Conservation (phyloP, 1,284 basidiomycete species). For the Stygiomarasmius scandens region DNA sequence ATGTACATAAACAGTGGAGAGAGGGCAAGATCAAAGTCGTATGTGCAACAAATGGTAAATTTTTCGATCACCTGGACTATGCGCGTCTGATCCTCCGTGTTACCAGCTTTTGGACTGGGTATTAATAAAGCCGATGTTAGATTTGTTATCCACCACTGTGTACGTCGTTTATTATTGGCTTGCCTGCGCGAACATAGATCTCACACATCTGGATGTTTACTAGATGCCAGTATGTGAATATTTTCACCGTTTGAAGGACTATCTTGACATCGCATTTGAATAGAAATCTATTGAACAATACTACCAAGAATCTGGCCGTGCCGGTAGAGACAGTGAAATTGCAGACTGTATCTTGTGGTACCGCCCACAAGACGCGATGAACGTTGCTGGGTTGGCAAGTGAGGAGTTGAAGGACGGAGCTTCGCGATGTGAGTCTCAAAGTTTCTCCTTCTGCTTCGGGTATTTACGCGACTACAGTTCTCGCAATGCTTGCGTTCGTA, state of each 20-base stretch:
- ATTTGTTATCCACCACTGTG: constrained; percentile 87
- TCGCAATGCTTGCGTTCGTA: constrained; percentile 78
- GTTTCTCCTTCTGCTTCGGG: not conserved
- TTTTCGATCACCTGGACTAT: too few relatives aligned
- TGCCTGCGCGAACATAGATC: too few relatives aligned
- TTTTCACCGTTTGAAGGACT: too few relatives aligned
- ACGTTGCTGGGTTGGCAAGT: constrained; percentile 61
- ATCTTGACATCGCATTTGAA: too few relatives aligned
- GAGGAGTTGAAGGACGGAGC: constrained; percentile 62
- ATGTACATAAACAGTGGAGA: constrained; percentile 79
- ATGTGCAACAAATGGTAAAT: constrained; percentile 75
- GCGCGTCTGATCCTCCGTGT: too few relatives aligned
- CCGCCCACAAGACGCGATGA: constrained; percentile 77
- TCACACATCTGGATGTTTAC: too few relatives aligned
- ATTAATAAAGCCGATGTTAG: constrained; percentile 88
- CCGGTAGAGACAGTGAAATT: constrained; percentile 78
- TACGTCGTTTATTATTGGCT: constrained; percentile 36
- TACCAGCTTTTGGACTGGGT: constrained; percentile 76
- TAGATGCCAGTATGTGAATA: too few relatives aligned
- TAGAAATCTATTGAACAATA: constrained; percentile 32
- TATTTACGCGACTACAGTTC: too few relatives aligned
- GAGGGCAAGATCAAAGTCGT: constrained; percentile 82
- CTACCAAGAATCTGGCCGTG: constrained; percentile 85
- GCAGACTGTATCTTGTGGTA: constrained; percentile 83
- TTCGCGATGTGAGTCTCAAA: constrained; percentile 62